Conservation (phyloP, 257 asterid genomes). For the Plectranthus barbatus region DNA sequence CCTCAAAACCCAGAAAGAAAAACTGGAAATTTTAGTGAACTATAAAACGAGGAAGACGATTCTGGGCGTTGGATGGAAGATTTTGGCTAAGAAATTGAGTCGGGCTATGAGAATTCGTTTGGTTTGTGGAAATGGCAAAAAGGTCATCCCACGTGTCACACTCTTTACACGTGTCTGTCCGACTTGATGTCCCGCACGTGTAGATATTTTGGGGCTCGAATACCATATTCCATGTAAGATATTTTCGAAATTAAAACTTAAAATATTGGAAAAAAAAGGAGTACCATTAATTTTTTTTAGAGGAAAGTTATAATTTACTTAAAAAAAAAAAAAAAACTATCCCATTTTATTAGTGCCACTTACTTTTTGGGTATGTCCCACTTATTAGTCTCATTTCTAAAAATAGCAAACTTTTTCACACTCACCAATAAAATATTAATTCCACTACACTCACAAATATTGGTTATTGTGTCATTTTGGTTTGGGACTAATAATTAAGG, state of each 20-base stretch:
- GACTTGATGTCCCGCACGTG: neutral
- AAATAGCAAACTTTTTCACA: no score
- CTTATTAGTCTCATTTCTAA: no score
- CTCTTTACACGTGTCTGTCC: slow-evolving; percentile 33
- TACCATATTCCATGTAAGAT: neutral
- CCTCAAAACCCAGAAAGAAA: neutral
- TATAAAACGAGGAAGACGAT: neutral
- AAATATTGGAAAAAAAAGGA: no score
- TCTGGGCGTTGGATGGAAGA: neutral
- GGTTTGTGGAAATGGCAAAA: slow-evolving; percentile 11
- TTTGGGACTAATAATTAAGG: no score
- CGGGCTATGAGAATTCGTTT: neutral
- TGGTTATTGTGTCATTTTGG: no score
- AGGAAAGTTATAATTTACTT: no score
- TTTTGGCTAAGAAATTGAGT: neutral
- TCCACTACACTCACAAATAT: no score
- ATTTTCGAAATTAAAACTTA: neutral
- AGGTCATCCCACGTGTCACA: slow-evolving; percentile 21
- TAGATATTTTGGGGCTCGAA: neutral
- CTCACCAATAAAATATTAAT: no score
- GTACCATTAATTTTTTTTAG: no score
- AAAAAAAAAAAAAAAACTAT: no score
- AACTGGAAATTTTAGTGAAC: neutral
- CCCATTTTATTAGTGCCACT: no score
- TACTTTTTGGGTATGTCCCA: no score